phyloP scores from a whole-genome alignment of 768 basidiomycete species.

The Tricholoma furcatifolium region DNA sequence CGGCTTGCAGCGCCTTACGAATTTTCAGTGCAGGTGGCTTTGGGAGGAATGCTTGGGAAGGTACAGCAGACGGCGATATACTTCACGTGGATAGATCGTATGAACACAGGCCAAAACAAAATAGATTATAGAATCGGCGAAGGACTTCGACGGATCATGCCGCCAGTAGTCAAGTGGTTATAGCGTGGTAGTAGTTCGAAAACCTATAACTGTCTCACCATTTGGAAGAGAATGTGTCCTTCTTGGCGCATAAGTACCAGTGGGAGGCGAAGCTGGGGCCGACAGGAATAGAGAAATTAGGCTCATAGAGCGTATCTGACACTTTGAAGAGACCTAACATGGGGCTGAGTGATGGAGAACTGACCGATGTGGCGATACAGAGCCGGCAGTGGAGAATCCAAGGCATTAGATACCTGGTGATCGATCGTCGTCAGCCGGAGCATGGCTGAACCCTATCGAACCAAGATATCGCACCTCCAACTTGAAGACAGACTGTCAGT shows the following conservation, averaged over 20 bases:
- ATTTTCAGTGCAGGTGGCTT: neutral
- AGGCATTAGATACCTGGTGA: slow-evolving; percentile 30
- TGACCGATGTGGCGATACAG: slow-evolving; percentile 25
- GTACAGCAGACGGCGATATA: neutral
- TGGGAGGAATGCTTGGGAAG: neutral
- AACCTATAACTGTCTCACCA: slow-evolving; percentile 28
- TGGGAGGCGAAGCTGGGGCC: slow-evolving; percentile 25
- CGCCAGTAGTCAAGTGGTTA: neutral
- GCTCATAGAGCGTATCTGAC: slow-evolving; percentile 30
- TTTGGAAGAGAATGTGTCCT: slow-evolving; percentile 32
- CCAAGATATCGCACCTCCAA: slow-evolving; percentile 24
- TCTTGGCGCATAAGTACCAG: slow-evolving; percentile 22
- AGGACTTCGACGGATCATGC: neutral
- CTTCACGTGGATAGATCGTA: slow-evolving; percentile 2
- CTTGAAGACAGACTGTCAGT: too few species aligned
- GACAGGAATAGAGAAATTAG: slow-evolving; percentile 30
- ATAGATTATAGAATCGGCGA: neutral
- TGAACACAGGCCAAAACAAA: too few species aligned
- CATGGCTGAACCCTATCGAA: neutral
- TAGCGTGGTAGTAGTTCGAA: too few species aligned
- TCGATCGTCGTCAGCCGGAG: neutral
- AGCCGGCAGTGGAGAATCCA: slow-evolving; percentile 26
- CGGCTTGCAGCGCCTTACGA: neutral
- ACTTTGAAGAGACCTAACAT: slow-evolving; percentile 31
- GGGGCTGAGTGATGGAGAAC: slow-evolving; percentile 27